phyloP scores from a whole-genome alignment of 2,329 filamentous ascomycete species.

The Beauveria caledonica region DNA sequence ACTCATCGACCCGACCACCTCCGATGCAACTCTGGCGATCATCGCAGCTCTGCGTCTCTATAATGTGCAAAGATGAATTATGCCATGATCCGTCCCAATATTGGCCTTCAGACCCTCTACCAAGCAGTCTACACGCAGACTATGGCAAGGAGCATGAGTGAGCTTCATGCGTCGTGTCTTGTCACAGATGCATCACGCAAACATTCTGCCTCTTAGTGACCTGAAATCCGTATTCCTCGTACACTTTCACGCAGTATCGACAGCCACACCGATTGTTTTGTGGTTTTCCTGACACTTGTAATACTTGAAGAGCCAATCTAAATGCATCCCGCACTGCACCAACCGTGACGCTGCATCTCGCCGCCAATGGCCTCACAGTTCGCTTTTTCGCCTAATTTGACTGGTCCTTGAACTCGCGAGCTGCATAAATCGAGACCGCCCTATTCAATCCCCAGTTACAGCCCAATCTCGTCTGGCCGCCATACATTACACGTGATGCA shows the following conservation, averaged over 20 bases:
- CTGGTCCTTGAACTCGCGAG: not conserved
- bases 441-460: constrained; percentile 4
- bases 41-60: not conserved
- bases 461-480: constrained; percentile 9
- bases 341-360: not conserved
- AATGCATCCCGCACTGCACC: not conserved
- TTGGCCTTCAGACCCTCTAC: not conserved
- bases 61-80: not conserved
- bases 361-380: not conserved
- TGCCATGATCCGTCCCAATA: not conserved
- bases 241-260: not conserved
- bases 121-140: not conserved
- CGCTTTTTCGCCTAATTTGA: not conserved
- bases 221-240: not conserved
- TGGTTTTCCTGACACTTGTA: not conserved
- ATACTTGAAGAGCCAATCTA: not conserved
- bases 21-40: not conserved
- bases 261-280: not conserved
- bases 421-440: not conserved
- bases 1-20: not conserved
- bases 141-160: not conserved
- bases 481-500: constrained; percentile 10
- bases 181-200: not conserved
- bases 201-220: not conserved
- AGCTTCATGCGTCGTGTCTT: not conserved